Evolutionary conservation across 2,329 filamentous ascomycete species (phyloP).

Genomic region (Rhynchosporium secalis): DNA sequence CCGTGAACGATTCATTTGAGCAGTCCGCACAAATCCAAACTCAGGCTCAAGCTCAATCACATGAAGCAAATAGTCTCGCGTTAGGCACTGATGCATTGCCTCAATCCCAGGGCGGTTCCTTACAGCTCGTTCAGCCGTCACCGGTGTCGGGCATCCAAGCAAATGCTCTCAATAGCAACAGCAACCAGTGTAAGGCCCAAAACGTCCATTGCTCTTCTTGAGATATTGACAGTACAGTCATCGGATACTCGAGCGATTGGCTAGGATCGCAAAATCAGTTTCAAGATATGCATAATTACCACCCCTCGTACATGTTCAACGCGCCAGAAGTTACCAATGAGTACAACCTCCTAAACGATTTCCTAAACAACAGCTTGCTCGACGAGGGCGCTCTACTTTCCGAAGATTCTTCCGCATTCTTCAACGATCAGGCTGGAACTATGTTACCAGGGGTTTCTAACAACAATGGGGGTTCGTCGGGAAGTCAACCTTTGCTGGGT

Average conservation of each 20-base stretch:
- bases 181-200: conserved; percentile 69
- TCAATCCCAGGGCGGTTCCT: conserved; percentile 48
- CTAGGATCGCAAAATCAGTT: conserved; percentile 73
- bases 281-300: conserved; percentile 91
- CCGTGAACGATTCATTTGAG: conserved; percentile 57
- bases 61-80: conserved; percentile 43
- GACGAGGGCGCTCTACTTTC: conserved; percentile 76
- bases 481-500: conserved; percentile 38
- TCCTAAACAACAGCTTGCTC: conserved; percentile 85
- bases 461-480: conserved; percentile 40
- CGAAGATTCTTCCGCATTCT: conserved; percentile 64
- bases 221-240: conserved; percentile 53
- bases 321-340: conserved; percentile 94
- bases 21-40: conserved; percentile 34
- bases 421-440: conserved; percentile 54
- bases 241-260: conserved; percentile 82
- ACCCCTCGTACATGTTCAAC: conserved; percentile 93
- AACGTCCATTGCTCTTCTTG: conserved; percentile 18
- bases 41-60: conserved; percentile 49
- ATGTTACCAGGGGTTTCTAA: conserved; percentile 51
- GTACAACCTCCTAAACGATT: conserved; percentile 95
- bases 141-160: conserved; percentile 67
- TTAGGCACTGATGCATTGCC: conserved; percentile 42
- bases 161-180: conserved; percentile 60
- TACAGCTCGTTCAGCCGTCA: conserved; percentile 72